phyloP scores from a whole-genome alignment of 148 eudicot species.

The Spergularia bocconei region DNA sequence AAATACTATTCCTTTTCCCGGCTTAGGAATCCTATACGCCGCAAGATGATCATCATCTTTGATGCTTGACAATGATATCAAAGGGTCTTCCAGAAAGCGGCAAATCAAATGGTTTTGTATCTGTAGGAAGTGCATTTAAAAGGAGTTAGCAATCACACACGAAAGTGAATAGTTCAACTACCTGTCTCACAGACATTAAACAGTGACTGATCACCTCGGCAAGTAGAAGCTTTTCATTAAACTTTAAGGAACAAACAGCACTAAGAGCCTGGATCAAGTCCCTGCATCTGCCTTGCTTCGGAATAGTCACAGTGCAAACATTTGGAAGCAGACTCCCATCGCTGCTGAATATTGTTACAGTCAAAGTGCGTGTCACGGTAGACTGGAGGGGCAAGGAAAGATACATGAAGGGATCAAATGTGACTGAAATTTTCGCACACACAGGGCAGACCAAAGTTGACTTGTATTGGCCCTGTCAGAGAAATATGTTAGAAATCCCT shows the following conservation, averaged over 20 bases:
- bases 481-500: conserved; percentile 10
- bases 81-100: conserved; percentile 87
- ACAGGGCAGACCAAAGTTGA: conserved; percentile 91
- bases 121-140: conserved; percentile 34
- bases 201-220: conserved; percentile 61
- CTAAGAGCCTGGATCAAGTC: conserved; percentile 88
- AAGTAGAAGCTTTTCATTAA: conserved; percentile 88
- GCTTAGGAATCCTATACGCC: conserved; percentile 83
- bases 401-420: conserved; percentile 99
- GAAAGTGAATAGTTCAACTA: not conserved
- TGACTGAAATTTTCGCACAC: conserved; percentile 79
- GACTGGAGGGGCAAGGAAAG: conserved; percentile 96
- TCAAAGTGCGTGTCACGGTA: conserved; percentile 69
- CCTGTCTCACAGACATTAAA: not conserved
- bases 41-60: conserved; percentile 91
- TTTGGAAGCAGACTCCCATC: conserved; percentile 81
- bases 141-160: conserved; percentile 7
- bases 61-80: conserved; percentile 63
- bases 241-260: conserved; percentile 70
- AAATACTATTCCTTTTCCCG: conserved; percentile 54
- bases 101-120: conserved; percentile 75
- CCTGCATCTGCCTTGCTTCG: conserved; percentile 90
- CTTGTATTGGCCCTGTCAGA: conserved; percentile 93
- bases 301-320: conserved; percentile 76
- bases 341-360: conserved; percentile 77